Percentiles rank a stretch among this genome's conserved stretches.
phyloP scores from a whole-genome alignment of 2,329 filamentous ascomycete species.

The Trichoderma koningii region DNA sequence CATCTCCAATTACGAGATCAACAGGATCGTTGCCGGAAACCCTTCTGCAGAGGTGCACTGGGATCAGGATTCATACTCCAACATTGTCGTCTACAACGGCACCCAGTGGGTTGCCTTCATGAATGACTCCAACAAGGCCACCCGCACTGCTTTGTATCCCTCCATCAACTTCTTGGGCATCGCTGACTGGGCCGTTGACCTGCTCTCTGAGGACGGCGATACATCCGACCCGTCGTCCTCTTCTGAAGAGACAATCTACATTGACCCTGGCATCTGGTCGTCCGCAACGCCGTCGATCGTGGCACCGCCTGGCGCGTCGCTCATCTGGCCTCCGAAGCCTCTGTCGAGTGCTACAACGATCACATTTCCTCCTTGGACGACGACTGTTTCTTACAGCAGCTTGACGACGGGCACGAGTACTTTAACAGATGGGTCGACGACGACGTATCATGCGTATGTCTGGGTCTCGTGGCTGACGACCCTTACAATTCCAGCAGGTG shows the following conservation, averaged over 20 bases:
- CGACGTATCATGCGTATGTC: not conserved
- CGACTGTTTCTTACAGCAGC: not conserved
- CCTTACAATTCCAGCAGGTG: not conserved
- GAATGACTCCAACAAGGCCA: slow-evolving; percentile 33
- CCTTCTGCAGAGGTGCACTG: slow-evolving; percentile 2
- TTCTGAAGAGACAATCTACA: not conserved
- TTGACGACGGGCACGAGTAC: not conserved
- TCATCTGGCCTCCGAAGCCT: slow-evolving; percentile 8
- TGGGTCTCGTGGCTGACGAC: not conserved
- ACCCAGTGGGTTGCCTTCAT: slow-evolving; percentile 35
- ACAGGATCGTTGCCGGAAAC: slow-evolving; percentile 28
- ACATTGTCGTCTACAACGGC: slow-evolving; percentile 33
- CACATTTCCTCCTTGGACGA: not conserved
- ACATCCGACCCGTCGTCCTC: not conserved
- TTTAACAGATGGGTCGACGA: not conserved
- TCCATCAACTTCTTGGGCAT: slow-evolving; percentile 37
- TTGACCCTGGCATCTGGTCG: slow-evolving; percentile 1
- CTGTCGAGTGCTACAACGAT: not conserved
- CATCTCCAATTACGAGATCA: slow-evolving; percentile 39
- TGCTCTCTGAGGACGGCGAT: not conserved
- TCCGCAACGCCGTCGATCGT: not conserved
- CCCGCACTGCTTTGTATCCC: slow-evolving; percentile 31
- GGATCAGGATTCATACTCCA: slow-evolving; percentile 9
- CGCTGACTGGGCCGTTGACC: slow-evolving; percentile 39
- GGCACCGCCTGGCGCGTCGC: not conserved